phyloP scores from a whole-genome alignment of 73 alveolate species.

The Diophrys sp. region DNA sequence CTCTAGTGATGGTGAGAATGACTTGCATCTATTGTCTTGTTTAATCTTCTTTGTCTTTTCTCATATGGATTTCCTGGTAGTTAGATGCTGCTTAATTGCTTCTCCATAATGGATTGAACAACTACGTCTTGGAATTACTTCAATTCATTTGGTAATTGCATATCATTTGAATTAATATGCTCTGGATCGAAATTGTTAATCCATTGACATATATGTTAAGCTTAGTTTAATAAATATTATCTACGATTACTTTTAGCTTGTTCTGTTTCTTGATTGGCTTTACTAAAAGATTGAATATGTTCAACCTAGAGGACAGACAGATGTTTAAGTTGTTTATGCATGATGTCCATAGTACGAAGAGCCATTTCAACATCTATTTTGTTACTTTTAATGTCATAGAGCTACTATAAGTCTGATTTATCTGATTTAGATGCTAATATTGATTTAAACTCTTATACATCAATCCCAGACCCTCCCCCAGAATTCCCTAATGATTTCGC shows the following conservation, averaged over 20 bases:
- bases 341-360: conserved; percentile 10
- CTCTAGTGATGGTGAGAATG: neutral
- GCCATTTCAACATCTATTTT: conserved; percentile 12
- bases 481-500: neutral
- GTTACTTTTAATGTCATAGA: conserved; percentile 14
- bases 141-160: conserved; percentile 7
- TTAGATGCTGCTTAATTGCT: neutral
- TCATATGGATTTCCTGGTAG: neutral
- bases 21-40: neutral
- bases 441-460: neutral
- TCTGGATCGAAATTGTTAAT: conserved; percentile 27
- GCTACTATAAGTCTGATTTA: conserved; percentile 1
- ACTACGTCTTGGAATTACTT: conserved; percentile 1
- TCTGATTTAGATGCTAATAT: conserved; percentile 3
- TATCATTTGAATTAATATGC: neutral
- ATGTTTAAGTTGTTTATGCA: conserved; percentile 16
- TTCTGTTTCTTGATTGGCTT: conserved; percentile 4
- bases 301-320: conserved; percentile 6
- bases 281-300: too few species aligned
- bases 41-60: neutral
- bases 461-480: neutral
- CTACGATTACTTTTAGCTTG: neutral
- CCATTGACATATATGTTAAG: conserved; percentile 6
- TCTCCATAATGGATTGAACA: neutral
- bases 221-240: neutral